Base-by-base conservation (phyloP, 2,329 filamentous ascomycete species). In the Trichoderma afroharzianum region DNA sequence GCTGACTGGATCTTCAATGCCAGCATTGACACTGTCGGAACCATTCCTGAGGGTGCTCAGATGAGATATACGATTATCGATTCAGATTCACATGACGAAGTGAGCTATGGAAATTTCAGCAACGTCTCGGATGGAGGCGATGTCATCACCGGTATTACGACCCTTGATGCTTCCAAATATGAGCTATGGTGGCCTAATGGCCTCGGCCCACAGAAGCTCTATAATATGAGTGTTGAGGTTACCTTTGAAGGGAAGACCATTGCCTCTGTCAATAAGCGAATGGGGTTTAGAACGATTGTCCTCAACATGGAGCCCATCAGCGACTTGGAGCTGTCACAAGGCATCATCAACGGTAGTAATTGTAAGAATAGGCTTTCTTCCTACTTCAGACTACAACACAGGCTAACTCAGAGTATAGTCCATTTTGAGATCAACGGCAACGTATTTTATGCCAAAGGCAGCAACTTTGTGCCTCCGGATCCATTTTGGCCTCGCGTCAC, bases 231-330 rank as follows among this genome's bases (percentile, higher is more conserved):
- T 5, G 50, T 67, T 12, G 63, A 67, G 12, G 21, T 67, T 8
- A 39, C 57, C 11, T 57, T 21, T 21, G 28, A 57, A 4, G 6
- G 18, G 14, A 14, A 67, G 28, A 9, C 14, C 5, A 67, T 67
- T 57, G 63, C 63, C 3, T 39, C 50, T 15, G 47, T 67, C 50
- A 67, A 28, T 6, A 67, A 67, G 47, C 50, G 47, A 26, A 67
- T 67, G 63, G 63, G 63, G 2, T 67, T 67, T 6, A 55, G 63
- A 14, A 67, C 63, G 6, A 57, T 67, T 3, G 63, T 67, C 8
- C 63, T 67, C 14, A 67, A 67, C 9, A 67, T 67, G 63, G 63
- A 67, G 18, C 63, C 63, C 11, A 67, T 67, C 18, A 67, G 47
- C 47, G 32, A 67, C 2, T 7, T 57, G 18, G 47, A 67, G 21